phyloP scores from a whole-genome alignment of 257 asterid species.

The Solanum raphanifolium region DNA sequence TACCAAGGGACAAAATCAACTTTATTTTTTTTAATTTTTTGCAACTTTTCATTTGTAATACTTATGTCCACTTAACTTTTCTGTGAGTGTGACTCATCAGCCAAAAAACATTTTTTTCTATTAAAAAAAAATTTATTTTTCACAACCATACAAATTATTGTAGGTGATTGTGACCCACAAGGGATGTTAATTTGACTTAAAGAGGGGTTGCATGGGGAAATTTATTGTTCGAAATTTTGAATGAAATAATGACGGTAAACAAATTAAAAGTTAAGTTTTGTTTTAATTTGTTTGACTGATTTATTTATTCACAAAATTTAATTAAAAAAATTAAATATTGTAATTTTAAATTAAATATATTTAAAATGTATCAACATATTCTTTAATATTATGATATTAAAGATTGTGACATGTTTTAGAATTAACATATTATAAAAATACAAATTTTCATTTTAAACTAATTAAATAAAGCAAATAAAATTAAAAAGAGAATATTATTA shows the following conservation, averaged over 20 bases:
- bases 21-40: too few relatives aligned
- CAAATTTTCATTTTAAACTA: too few relatives aligned
- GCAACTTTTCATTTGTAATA: neutral
- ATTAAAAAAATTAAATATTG: fast-evolving
- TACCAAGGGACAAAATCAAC: too few relatives aligned
- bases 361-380: neutral
- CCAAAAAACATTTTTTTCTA: neutral
- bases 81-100: neutral
- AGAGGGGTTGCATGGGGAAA: neutral
- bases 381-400: too few relatives aligned
- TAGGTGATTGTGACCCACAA: neutral
- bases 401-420: neutral
- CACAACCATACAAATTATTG: neutral
- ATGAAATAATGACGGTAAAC: neutral
- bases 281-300: neutral
- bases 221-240: neutral
- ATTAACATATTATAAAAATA: too few relatives aligned
- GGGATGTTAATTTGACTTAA: neutral
- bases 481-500: too few relatives aligned
- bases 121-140: neutral
- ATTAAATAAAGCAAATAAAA: too few relatives aligned
- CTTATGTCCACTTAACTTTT: neutral
- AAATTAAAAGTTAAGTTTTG: neutral
- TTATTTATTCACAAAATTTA: too few relatives aligned
- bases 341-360: neutral